These are phyloP conservation scores for Ogataea nakhonphanomensis DNA, from an alignment of 805 yeast genomes.

Conservation along the genomic window DNA sequence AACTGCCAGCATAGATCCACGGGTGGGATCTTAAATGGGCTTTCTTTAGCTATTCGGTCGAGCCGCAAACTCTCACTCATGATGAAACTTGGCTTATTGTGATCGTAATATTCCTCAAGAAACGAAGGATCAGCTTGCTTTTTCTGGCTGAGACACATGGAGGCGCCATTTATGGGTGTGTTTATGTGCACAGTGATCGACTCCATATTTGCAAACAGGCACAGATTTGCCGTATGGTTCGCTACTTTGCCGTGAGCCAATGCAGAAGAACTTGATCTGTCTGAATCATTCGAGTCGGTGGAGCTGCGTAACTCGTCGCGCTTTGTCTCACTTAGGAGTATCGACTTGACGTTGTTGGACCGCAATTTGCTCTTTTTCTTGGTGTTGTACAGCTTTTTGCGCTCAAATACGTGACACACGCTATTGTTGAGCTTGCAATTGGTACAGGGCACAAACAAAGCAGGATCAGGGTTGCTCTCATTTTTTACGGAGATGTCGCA, in stretches of 20 bases:
- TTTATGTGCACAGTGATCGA: neutral
- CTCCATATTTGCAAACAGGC: neutral
- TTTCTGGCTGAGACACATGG: neutral
- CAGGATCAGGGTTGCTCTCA: conserved; percentile 66
- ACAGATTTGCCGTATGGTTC: neutral
- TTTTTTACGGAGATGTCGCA: conserved; percentile 60
- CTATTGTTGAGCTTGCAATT: conserved; percentile 14
- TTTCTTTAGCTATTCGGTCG: conserved; percentile 44
- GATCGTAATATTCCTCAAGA: neutral
- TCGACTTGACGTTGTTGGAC: neutral
- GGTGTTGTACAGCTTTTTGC: conserved; percentile 16
- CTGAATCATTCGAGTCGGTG: neutral
- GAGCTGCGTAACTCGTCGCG: conserved; percentile 1
- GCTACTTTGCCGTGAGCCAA: too few species aligned
- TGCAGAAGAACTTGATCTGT: neutral
- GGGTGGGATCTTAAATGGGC: conserved; percentile 61
- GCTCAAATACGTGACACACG: conserved; percentile 12
- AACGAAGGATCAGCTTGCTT: neutral
- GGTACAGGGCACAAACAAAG: conserved; percentile 11
- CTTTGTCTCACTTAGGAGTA: neutral
- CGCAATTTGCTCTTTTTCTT: conserved; percentile 8
- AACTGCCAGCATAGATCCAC: conserved; percentile 48
- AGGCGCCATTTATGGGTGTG: neutral
- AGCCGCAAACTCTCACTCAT: conserved; percentile 16
- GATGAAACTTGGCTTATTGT: conserved; percentile 20